These are phyloP conservation scores for Dactylella cylindrospora DNA, from an alignment of 2,329 filamentous ascomycete genomes.

Conservation along the genomic window DNA sequence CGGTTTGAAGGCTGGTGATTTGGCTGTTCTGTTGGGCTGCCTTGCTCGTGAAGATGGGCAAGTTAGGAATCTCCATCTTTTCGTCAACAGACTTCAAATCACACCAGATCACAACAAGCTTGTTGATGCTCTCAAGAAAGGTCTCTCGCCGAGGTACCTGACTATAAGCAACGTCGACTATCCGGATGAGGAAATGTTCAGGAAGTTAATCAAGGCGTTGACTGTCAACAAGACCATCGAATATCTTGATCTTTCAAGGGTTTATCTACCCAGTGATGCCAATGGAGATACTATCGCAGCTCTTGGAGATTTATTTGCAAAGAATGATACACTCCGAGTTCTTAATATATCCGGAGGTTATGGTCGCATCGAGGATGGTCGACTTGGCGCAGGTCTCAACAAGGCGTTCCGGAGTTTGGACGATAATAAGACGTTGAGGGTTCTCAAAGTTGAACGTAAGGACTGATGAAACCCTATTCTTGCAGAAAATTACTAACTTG, in stretches of 20 bases:
- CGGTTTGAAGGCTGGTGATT: conserved; percentile 65
- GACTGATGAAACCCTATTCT: background rate
- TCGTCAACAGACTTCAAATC: conserved; percentile 52
- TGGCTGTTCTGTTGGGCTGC: conserved; percentile 66
- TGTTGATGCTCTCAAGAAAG: conserved; percentile 57
- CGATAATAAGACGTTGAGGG: conserved; percentile 63
- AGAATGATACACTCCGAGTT: conserved; percentile 67
- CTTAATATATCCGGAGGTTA: conserved; percentile 72
- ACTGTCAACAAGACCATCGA: conserved; percentile 64
- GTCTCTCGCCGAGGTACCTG: conserved; percentile 63
- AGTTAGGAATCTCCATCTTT: conserved; percentile 65
- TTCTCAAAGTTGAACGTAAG: conserved; percentile 62
- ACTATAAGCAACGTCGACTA: conserved; percentile 71
- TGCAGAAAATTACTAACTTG: conserved; percentile 9
- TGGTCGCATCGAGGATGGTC: conserved; percentile 69
- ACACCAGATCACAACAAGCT: conserved; percentile 56
- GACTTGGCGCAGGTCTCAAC: conserved; percentile 69
- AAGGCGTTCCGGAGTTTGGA: conserved; percentile 66
- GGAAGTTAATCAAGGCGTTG: conserved; percentile 64
- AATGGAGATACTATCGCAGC: conserved; percentile 67
- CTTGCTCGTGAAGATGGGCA: conserved; percentile 59
- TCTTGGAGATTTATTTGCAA: conserved; percentile 65
- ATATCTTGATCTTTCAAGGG: conserved; percentile 69
- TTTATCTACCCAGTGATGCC: conserved; percentile 69
- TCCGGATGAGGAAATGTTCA: conserved; percentile 65